phyloP scores from a whole-genome alignment of 768 basidiomycete genomes.

The Panellus pusillus region DNA sequence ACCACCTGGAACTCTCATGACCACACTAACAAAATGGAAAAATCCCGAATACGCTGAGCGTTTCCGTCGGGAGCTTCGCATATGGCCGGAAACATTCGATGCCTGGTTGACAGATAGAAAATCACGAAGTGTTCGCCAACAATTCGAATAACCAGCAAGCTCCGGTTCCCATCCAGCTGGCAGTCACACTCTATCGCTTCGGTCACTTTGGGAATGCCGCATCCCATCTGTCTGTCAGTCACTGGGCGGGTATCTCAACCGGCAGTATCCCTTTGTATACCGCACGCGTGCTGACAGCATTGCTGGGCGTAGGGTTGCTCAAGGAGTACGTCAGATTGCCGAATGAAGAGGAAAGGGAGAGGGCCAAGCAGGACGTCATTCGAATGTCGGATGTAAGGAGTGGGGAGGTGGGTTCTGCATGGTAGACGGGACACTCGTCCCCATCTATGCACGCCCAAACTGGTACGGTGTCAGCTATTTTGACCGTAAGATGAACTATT shows the following conservation, averaged over 20 bases:
- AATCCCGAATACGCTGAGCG: no score
- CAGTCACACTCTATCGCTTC: constrained; percentile 22
- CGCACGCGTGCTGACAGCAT: constrained; percentile 1
- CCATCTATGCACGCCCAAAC: no score
- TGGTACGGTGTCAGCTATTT: no score
- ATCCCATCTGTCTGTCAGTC: constrained; percentile 10
- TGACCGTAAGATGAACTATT: no score
- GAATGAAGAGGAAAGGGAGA: no score
- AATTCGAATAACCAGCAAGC: constrained; percentile 18
- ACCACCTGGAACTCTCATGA: no score
- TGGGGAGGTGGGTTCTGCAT: no score
- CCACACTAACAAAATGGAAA: no score
- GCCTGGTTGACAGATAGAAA: not conserved
- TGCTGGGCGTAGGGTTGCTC: not conserved
- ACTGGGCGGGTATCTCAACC: constrained; percentile 18
- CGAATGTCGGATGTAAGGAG: no score
- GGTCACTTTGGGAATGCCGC: constrained; percentile 23
- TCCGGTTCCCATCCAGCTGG: constrained; percentile 17
- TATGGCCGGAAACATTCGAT: not conserved
- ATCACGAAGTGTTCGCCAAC: constrained; percentile 21
- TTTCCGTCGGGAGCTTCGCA: not conserved
- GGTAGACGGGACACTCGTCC: no score
- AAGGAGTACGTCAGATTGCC: no score
- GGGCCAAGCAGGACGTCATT: no score
- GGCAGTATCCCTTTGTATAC: constrained; percentile 18